Conservation (phyloP, 331 rosid species). For the Phaseolus coccineus region DNA sequence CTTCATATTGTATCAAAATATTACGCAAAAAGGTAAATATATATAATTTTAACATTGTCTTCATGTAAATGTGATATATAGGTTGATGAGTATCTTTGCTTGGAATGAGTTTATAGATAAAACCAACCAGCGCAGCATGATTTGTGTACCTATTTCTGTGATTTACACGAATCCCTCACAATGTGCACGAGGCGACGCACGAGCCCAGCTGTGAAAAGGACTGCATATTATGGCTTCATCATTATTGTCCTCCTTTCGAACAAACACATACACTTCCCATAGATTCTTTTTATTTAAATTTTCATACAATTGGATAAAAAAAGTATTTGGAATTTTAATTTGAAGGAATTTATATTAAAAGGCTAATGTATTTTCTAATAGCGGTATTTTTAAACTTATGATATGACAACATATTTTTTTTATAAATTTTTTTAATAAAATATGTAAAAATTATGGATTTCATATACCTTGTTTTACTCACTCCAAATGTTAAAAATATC, state of each 20-base stretch:
- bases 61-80: background rate
- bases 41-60: background rate
- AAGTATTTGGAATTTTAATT: background rate
- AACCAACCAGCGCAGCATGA: slow-evolving; percentile 31
- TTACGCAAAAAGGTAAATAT: background rate
- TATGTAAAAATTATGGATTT: background rate
- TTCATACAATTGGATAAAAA: background rate
- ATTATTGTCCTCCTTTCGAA: slow-evolving; percentile 38
- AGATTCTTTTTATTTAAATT: background rate
- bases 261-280: background rate
- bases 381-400: background rate
- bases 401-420: background rate
- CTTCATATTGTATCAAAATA: too few species aligned
- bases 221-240: slow-evolving; percentile 35
- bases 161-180: slow-evolving; percentile 37
- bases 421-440: background rate
- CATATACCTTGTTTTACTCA: background rate
- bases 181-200: slow-evolving; percentile 50
- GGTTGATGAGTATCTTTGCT: slow-evolving; percentile 1
- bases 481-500: background rate
- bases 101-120: slow-evolving; percentile 12
- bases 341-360: background rate
- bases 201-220: slow-evolving; percentile 54
- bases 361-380: background rate
- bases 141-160: slow-evolving; percentile 24